Conservation (phyloP, 768 basidiomycete species). For the Hemileccinum rubropunctum region DNA sequence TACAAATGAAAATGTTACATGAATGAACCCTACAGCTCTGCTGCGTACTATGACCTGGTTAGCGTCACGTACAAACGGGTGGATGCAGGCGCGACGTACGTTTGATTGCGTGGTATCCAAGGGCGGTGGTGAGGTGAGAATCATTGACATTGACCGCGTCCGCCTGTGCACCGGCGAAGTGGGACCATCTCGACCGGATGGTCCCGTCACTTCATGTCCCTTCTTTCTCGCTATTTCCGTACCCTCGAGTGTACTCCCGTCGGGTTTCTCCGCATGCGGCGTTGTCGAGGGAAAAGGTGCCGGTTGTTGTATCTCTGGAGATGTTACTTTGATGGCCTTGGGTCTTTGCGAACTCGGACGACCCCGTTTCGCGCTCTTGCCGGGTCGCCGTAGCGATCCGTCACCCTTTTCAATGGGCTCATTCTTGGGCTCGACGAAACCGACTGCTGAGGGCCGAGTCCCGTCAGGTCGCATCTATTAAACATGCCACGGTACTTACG, state of each 20-base stretch:
- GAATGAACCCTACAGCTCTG: slow-evolving; percentile 19
- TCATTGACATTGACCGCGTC: slow-evolving; percentile 28
- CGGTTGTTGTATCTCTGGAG: background rate
- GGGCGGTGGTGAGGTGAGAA: slow-evolving; percentile 14
- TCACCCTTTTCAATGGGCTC: background rate
- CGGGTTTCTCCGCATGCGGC: background rate
- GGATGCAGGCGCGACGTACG: slow-evolving; percentile 7
- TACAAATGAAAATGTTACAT: slow-evolving; percentile 3
- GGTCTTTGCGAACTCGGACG: slow-evolving; percentile 4
- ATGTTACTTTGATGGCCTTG: slow-evolving; percentile 6
- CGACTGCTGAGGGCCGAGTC: slow-evolving; percentile 5
- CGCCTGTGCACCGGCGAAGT: slow-evolving; percentile 22
- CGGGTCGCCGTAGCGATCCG: background rate
- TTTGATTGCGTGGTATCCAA: slow-evolving; percentile 10
- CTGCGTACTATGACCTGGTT: slow-evolving; percentile 19
- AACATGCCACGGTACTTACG: slow-evolving; percentile 14
- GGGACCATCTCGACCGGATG: background rate
- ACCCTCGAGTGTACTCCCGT: background rate
- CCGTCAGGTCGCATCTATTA: background rate
- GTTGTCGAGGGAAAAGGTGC: background rate
- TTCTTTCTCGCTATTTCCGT: background rate
- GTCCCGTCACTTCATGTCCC: background rate
- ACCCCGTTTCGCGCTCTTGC: slow-evolving; percentile 9
- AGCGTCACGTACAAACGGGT: background rate
- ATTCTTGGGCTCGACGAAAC: slow-evolving; percentile 13